Percentiles rank a stretch among this genome's conserved stretches.
Conservation (phyloP, 1,284 basidiomycete species). For the Trametes sp. region DNA sequence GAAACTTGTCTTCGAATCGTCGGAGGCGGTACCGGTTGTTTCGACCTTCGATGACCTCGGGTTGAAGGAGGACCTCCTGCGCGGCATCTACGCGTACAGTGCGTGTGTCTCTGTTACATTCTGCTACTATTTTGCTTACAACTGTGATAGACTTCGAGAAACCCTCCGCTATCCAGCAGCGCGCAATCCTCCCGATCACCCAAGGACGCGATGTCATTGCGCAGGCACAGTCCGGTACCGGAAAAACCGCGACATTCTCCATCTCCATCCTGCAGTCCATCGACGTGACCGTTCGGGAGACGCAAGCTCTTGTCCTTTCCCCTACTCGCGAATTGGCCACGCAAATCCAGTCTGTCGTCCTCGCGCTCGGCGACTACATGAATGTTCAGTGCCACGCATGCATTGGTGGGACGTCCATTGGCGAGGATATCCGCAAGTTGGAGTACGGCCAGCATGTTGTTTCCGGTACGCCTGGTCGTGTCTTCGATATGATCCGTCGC, state of each 20-base stretch:
- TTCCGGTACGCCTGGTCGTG: slow-evolving; percentile 96
- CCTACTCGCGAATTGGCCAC: slow-evolving; percentile 96
- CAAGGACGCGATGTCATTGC: slow-evolving; percentile 97
- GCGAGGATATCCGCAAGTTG: slow-evolving; percentile 98
- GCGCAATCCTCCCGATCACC: slow-evolving; percentile 95
- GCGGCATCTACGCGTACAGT: slow-evolving; percentile 99
- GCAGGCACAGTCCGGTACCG: slow-evolving; percentile 99
- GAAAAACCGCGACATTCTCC: slow-evolving; percentile 99
- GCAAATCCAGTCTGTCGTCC: slow-evolving; percentile 98
- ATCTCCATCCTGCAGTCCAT: slow-evolving; percentile 96
- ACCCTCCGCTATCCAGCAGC: slow-evolving; percentile 98
- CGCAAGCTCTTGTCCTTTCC: slow-evolving; percentile 95
- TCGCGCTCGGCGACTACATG: slow-evolving; percentile 98
- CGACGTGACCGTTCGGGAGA: slow-evolving; percentile 95
- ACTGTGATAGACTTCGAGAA: slow-evolving; percentile 89
- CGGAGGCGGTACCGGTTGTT: slow-evolving; percentile 90
- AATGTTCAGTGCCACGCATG: slow-evolving; percentile 99
- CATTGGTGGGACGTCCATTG: slow-evolving; percentile 97
- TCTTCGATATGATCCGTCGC: slow-evolving; percentile 99
- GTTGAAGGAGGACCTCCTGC: slow-evolving; percentile 93
- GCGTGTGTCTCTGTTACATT: slow-evolving; percentile 46
- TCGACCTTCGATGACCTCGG: slow-evolving; percentile 93
- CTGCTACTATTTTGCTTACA: neutral
- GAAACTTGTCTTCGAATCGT: slow-evolving; percentile 98
- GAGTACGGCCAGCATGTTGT: slow-evolving; percentile 99